Conservation (phyloP, 2,329 filamentous ascomycete genomes). For the Diplodia seriata region DNA sequence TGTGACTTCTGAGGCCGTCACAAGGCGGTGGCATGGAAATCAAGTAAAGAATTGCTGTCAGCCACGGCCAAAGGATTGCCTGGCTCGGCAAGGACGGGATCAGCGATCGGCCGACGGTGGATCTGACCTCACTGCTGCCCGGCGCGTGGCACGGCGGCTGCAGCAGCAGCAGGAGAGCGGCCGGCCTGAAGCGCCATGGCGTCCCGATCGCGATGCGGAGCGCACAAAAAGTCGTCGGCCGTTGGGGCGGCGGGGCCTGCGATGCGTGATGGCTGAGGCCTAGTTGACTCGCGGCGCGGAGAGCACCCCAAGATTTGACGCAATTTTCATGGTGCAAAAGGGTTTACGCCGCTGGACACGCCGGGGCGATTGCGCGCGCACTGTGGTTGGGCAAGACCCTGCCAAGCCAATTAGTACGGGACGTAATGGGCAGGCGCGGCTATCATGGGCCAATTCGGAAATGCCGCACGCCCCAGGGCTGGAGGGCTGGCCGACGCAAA, state of each 20-base stretch:
- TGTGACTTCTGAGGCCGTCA: slow-evolving; percentile 6
- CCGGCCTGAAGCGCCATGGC: background rate
- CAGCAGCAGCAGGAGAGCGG: background rate
- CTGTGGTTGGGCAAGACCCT: slow-evolving; percentile 24
- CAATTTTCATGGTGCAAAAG: slow-evolving; percentile 27
- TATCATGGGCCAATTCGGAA: slow-evolving; percentile 27
- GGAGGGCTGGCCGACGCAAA: slow-evolving; percentile 11
- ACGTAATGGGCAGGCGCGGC: slow-evolving; percentile 25
- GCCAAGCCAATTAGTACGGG: slow-evolving; percentile 24
- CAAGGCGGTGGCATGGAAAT: slow-evolving; percentile 1
- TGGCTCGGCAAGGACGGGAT: slow-evolving; percentile 23
- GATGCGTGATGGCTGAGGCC: background rate
- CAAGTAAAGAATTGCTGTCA: slow-evolving; percentile 21
- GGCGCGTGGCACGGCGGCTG: slow-evolving; percentile 13
- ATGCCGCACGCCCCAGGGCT: slow-evolving; percentile 12
- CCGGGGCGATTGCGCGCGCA: slow-evolving; percentile 23
- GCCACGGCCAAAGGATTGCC: background rate
- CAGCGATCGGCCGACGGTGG: slow-evolving; percentile 23
- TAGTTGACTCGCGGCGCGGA: background rate
- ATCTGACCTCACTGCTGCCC: slow-evolving; percentile 16
- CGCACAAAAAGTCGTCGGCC: background rate
- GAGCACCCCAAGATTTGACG: background rate
- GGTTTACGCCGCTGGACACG: slow-evolving; percentile 26
- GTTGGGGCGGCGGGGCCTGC: background rate
- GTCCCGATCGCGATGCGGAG: slow-evolving; percentile 6